phyloP scores from a whole-genome alignment of 163 green algal species.

The Coccomyxa subellipsoidea region DNA sequence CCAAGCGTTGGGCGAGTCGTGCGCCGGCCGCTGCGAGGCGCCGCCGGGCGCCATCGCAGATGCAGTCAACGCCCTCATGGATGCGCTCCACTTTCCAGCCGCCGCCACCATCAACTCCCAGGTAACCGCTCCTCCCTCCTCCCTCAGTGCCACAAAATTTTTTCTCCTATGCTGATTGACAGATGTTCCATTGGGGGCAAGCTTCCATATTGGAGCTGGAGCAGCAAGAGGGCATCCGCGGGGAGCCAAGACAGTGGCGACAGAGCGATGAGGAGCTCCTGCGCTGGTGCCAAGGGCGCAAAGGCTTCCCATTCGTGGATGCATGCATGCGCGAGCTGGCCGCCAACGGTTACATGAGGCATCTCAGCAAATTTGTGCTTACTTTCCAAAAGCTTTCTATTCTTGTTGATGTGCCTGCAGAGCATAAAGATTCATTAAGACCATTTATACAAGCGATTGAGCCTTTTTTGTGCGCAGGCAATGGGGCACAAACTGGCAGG shows the following conservation, averaged over 20 bases:
- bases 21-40: background rate
- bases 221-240: slow-evolving; percentile 10
- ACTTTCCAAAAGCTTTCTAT: too few species aligned
- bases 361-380: too few species aligned
- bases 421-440: too few species aligned
- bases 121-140: background rate
- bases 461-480: background rate
- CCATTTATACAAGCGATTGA: too few species aligned
- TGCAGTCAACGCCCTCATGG: background rate
- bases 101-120: slow-evolving; percentile 5
- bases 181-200: too few species aligned
- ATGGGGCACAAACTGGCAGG: background rate
- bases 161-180: too few species aligned
- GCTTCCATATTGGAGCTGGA: too few species aligned
- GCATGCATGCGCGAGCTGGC: slow-evolving; percentile 42
- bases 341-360: slow-evolving; percentile 20
- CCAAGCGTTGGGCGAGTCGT: background rate
- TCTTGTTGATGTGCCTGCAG: too few species aligned
- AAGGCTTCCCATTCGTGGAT: slow-evolving; percentile 22
- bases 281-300: slow-evolving; percentile 23
- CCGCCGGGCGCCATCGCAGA: background rate
- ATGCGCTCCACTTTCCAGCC: background rate
- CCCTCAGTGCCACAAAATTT: too few species aligned
- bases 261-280: background rate
- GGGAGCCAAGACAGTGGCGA: background rate